Evolutionary conservation across 2,329 filamentous ascomycete genomes (phyloP), one percentile per base, ranked within the genome.

Genomic region (Ramularia endophylla): DNA sequence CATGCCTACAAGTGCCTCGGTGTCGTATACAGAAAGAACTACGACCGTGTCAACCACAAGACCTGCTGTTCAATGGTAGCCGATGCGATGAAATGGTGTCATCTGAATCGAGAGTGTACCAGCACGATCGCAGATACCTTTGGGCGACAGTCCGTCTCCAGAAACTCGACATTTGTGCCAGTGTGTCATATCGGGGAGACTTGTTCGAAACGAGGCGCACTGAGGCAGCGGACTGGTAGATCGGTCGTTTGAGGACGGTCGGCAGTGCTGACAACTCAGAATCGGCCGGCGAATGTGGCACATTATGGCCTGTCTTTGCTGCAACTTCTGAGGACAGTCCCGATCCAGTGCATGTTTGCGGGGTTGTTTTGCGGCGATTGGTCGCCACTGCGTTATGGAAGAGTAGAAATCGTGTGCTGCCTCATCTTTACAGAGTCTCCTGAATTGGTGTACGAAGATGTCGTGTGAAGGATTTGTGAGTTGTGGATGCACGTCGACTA

Each of bases 51-150:
- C 38, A 38, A 32, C 40, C 44, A 47, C 13, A 37, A 43, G 9
- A 16, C 40, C 3, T 43, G 40, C 34, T 43, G 25, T 8, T 37
- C 32, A 4, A 28, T 40, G 13, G 36, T 47, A 8, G 27, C 36
- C 9, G 40, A 43, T 33, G 40, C 44, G 7, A 25, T 47, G 11
- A 43, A 47, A 18, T 47, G 40, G 40, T 22, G 43, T 28, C 11
- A 22, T 25, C 35, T 18, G 3, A 29, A 32, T 11, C 27, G 11
- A 5, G 11, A 40, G 11, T 12, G 1, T 46, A 18, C 13, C 17
- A n/a, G 8, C 13, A 27, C 16, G 44, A 46, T 13, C 19, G 31
- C 15, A 34, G 36, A 17, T 46, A 30, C 29, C 9, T 27, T 9
- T 18, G 17, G n/a, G 36, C 44, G 2, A 39, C 22, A 33, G 15